Evolutionary conservation across 139 green algal genomes (phyloP), one percentile per base, ranked within the genome.

Genomic region (Penium margaritaceum): DNA sequence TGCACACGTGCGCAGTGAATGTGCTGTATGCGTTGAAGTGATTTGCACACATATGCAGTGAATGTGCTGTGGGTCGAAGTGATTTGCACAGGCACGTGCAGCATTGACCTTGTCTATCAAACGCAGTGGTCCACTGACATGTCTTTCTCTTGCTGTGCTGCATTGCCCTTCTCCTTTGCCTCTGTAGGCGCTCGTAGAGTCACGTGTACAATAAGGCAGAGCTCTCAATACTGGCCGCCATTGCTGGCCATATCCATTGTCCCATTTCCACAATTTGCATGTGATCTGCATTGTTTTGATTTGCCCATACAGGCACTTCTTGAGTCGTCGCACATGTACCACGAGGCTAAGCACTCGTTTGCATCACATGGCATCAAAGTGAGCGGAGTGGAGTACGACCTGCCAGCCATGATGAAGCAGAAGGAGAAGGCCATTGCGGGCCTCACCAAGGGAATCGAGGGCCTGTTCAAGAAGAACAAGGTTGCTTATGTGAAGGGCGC

Each of bases 401-500:
- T 95, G 15, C 66, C 30, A 0, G 88, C 88, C 55, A 97, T 99
- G 89, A 93, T 96, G 89, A 85, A 88, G 72, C 90, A 96, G 77
- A 99, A 98, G 79, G 77, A 89, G 33, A 85, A 85, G 9, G 90
- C 92, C 5, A 92, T 99, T 7, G 66, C 77, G 3, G 92, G 93
- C 3, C 79, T 99, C 1, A 98, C 95, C 17, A 96, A 95, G 81
- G 95, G 95, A 38, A 95, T 99, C 47, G 94, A 98, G 82, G 90
- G 91, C 6, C 87, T 99, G 3, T 92, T 99, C 86, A 99, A 99
- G 76, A 99, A 99, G 86, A 96, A 99, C 87, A 98, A 98, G 89
- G 92, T 92, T 24, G 79, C 32, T 6, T 98, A 99, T 57, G 88
- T 94, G 14, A 92, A 96, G 73, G 95, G 95, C 14, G 96, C 89